A percentile compares a stretch with the other conserved stretches of the same genome.
Conservation (phyloP, 2,329 filamentous ascomycete genomes). For the Hymenoscyphus fraxineus region DNA sequence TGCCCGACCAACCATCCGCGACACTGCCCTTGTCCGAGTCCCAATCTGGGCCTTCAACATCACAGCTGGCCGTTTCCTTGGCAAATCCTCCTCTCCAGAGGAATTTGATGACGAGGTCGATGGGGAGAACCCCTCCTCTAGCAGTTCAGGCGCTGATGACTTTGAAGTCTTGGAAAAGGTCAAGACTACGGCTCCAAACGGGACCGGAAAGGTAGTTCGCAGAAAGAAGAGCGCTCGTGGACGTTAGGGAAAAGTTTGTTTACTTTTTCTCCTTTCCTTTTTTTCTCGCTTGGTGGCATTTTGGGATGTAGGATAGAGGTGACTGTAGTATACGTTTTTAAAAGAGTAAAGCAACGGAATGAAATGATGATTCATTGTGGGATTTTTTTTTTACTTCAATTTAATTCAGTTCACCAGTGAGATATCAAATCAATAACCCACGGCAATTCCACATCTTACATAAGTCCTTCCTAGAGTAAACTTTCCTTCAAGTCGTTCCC, state of each 20-base stretch:
- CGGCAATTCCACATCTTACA: too few species aligned
- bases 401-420: too few species aligned
- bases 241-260: conserved; percentile 9
- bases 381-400: too few species aligned
- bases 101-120: conserved; percentile 38
- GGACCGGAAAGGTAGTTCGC: conserved; percentile 27
- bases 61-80: conserved; percentile 49
- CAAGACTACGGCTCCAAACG: conserved; percentile 32
- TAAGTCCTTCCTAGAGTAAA: too few species aligned
- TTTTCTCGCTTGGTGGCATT: background rate
- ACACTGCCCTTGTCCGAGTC: conserved; percentile 78
- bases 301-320: background rate
- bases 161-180: conserved; percentile 60
- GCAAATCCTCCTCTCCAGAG: conserved; percentile 36
- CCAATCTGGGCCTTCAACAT: conserved; percentile 68
- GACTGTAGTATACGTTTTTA: background rate
- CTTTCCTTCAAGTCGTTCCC: too few species aligned
- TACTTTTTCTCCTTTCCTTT: too few species aligned
- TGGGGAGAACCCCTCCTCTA: conserved; percentile 50
- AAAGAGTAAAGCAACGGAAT: background rate
- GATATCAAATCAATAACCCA: too few species aligned
- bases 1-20: conserved; percentile 66
- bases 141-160: conserved; percentile 56
- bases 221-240: conserved; percentile 30
- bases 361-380: too few species aligned